Evolutionary conservation across 805 yeast species (phyloP).

Genomic region (Candida saitoana): DNA sequence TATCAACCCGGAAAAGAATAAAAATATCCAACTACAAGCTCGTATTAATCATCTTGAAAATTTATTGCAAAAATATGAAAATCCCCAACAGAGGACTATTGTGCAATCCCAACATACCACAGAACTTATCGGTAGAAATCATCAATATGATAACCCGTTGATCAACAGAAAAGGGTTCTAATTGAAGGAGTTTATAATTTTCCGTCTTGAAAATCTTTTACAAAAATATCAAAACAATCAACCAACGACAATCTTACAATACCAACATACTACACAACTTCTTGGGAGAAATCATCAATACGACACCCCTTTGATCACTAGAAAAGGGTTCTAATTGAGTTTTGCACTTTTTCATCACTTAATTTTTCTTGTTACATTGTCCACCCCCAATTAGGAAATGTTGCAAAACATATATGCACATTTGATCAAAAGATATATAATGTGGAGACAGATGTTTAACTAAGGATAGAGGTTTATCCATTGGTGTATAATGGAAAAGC

Average conservation of each 20-base stretch:
- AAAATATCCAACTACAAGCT: constrained; percentile 13
- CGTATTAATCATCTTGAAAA: constrained; percentile 8
- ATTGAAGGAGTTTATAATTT: too few species aligned
- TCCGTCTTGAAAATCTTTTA: constrained; percentile 4
- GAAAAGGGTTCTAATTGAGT: background rate
- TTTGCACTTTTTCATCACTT: background rate
- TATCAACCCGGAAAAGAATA: constrained; percentile 5
- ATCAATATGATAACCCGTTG: background rate
- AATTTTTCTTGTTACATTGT: background rate
- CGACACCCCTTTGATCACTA: background rate
- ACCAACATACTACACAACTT: background rate
- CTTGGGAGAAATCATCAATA: background rate
- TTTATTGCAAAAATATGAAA: background rate
- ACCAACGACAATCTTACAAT: background rate
- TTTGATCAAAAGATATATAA: background rate
- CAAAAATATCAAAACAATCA: background rate
- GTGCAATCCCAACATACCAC: constrained; percentile 1
- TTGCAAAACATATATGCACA: background rate
- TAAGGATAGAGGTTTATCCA: too few species aligned
- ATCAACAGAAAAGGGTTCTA: background rate
- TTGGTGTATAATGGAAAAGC: background rate
- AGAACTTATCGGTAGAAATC: background rate
- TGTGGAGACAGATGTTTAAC: too few species aligned
- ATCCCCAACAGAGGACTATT: background rate
- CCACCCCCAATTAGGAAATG: constrained; percentile 1